These are phyloP conservation scores for Lathyrus sativus DNA, from an alignment of 306 rosid genomes.

Conservation along the genomic window DNA sequence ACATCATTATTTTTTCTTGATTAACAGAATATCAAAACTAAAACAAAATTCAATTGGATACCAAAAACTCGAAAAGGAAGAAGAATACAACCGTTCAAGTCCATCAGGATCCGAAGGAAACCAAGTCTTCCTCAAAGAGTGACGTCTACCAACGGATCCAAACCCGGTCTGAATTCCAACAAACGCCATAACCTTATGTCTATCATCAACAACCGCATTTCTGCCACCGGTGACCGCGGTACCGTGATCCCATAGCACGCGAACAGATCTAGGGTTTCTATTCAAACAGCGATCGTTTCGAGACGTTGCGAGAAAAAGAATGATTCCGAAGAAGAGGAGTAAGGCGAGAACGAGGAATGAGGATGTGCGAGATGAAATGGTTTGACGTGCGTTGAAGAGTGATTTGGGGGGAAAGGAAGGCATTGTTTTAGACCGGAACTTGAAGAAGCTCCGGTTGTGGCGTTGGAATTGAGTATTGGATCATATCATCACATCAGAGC, in stretches of 20 bases:
- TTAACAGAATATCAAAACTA: not conserved
- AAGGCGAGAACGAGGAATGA: conserved; percentile 8
- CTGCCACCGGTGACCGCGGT: not conserved
- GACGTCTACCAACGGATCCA: conserved; percentile 74
- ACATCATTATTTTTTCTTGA: not conserved
- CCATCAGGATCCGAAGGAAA: conserved; percentile 82
- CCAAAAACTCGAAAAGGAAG: too few relatives aligned
- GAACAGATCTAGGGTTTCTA: conserved; percentile 59
- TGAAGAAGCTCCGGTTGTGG: not conserved
- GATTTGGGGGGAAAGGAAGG: conserved; percentile 33
- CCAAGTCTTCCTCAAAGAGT: conserved; percentile 84
- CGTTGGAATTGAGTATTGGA: not conserved
- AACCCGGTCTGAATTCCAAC: conserved; percentile 93
- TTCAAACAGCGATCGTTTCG: conserved; percentile 37
- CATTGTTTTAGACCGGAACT: conserved; percentile 24
- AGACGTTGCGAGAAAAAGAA: conserved; percentile 34
- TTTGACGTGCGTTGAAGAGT: conserved; percentile 43
- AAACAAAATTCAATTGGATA: not conserved
- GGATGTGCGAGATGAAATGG: conserved; percentile 52
- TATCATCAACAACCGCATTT: not conserved
- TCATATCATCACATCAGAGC: not conserved
- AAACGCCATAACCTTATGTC: conserved; percentile 86
- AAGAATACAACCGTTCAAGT: conserved; percentile 62
- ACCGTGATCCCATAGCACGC: conserved; percentile 70
- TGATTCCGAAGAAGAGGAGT: conserved; percentile 31